These are phyloP conservation scores for Fusarium nygamai DNA, from an alignment of 2,329 filamentous ascomycete species.

Conservation along the genomic window DNA sequence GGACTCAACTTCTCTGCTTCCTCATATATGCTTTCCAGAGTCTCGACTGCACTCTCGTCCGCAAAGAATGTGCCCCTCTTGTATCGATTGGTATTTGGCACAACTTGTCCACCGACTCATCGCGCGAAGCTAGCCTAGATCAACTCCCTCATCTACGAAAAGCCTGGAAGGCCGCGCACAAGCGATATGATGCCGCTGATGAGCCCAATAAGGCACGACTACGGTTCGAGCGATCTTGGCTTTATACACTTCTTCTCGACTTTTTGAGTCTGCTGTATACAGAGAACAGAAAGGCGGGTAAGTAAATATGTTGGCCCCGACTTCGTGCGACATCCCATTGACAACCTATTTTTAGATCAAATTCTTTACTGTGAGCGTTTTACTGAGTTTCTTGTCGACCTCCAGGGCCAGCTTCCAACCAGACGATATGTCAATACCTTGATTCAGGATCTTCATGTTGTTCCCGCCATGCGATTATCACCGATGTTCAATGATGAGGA, in stretches of 20 bases:
- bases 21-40: conserved; percentile 94
- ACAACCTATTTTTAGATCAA: conserved; percentile 60
- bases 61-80: conserved; percentile 95
- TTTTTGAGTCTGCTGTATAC: conserved; percentile 80
- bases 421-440: conserved; percentile 92
- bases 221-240: conserved; percentile 92
- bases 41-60: conserved; percentile 85
- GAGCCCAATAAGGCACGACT: conserved; percentile 80
- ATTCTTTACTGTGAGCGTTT: conserved; percentile 92
- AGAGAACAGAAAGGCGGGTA: conserved; percentile 58
- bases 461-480: conserved; percentile 81
- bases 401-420: conserved; percentile 93
- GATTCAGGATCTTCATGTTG: conserved; percentile 83
- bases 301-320: conserved; percentile 8
- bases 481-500: conserved; percentile 79
- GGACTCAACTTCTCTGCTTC: conserved; percentile 87
- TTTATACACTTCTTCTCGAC: conserved; percentile 85
- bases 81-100: conserved; percentile 98
- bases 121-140: conserved; percentile 77
- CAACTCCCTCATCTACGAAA: conserved; percentile 81
- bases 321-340: conserved; percentile 8
- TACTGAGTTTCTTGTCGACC: conserved; percentile 86
- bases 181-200: conserved; percentile 88
- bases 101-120: conserved; percentile 81
- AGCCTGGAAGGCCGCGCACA: conserved; percentile 87